Base-by-base conservation (phyloP, 140 eudicot species). In the Oenanthe javanica region DNA sequence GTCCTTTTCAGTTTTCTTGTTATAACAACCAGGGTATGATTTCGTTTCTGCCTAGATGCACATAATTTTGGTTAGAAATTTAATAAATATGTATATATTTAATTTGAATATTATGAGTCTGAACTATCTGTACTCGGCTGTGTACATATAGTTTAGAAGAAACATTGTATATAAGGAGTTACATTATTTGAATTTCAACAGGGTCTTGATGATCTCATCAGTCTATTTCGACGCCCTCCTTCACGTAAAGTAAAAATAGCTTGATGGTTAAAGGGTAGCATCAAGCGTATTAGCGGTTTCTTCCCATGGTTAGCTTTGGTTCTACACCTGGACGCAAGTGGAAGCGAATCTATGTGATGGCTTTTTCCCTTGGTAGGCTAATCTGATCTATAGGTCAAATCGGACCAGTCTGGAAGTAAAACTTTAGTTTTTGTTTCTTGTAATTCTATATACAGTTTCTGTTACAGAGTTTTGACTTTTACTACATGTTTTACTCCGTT, bases 161-260 rank as follows among this genome's bases (percentile, higher is more conserved):
- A 5, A 25, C 40, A 25, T 63, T 23, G 15, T 23, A 0, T 63
- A 63, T 63, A 63, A 63, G 25, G 4, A 25, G 40, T 23, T 25
- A 3, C 16, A 10, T 63, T 61, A 1, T 25, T 61, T n/a, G 70
- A 61, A 61, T 38, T 46, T 86, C 31, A 19, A 89, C 97, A 92
- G 97, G 99, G 99, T 80, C 89, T 96, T 42, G 98, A 96, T 55
- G 99, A 96, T 91, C 91, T 96, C 67, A 96, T 93, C 81, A 91
- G 98, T 84, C 87, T 93, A 27, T 96, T 96, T 79, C 97, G 98
- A 9, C 94, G 96, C 7, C 98, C 98, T 78, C 89, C 98, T 66
- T 91, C 98, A 12, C 96, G 99, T 10, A 96, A 93, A 79, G 89
- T 86, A 27, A 93, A 96, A 80, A 63, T 96, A 81, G 90, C 89